Base-by-base conservation (phyloP, 1,139 yeast species). In the Yamadazyma sp. region DNA sequence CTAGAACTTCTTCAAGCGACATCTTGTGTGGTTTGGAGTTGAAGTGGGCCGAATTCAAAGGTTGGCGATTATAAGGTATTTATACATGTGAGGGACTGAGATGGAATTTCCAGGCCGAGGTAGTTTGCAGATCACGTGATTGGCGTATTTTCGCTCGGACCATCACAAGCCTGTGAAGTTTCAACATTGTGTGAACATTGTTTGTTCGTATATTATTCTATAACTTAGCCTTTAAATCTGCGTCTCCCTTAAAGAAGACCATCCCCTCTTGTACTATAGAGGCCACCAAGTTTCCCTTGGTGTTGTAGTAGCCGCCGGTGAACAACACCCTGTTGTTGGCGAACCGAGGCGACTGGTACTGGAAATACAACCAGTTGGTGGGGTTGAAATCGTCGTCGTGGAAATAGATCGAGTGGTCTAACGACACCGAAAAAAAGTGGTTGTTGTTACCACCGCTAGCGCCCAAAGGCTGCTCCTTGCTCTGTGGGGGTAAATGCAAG, bases 381-480 rank as follows among this genome's bases (percentile, higher is more conserved):
- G 73, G 75, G 44, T 70, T 71, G 39, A 69, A 69, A 33, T 60
- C 62, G 36, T 62, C 72, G 42, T 70, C 75, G 45, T 71, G 77
- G 50, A 66, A 66, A 44, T 59, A 68, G 7, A 71, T 56, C 6
- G 69, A 50, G 44, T 71, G 77, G 52, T 71, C 77, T 39, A 71
- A 58, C 7, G 73, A 66, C 3, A 70, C 69, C 4, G 68, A 62
- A 45, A 70, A 68, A 37, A 63, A 67, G 44, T 55, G 54, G 11
- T 46, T 39, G 29, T 51, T 54, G 28, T 39, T 31, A 43, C 57
- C 50, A 44, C 61, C 56, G 41, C 46, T 50, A 17, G 44, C 37
- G 25, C 55, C 58, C 15, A 50, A 37, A 25, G 55, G 31, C 14
- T 24, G 38, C 1, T 54, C 49, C 3, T 45, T 47, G n/a, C 11